phyloP scores from a whole-genome alignment of 2,329 filamentous ascomycete species.

The Fusarium sp. region DNA sequence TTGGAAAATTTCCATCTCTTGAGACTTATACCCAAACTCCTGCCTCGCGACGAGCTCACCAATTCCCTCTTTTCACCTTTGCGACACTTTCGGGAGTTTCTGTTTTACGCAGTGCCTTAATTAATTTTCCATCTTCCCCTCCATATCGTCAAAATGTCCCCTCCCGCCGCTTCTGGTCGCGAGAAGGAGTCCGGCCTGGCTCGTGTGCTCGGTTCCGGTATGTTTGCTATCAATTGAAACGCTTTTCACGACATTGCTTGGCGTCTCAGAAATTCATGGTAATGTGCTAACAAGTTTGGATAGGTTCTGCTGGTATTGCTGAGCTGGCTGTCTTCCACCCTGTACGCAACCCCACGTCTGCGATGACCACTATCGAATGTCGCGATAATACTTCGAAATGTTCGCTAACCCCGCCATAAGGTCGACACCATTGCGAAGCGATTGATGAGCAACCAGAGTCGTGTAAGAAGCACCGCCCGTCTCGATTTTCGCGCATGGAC shows the following conservation, averaged over 20 bases:
- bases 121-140: not conserved
- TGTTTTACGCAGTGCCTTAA: slow-evolving; percentile 7
- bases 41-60: slow-evolving; percentile 30
- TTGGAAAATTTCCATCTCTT: slow-evolving; percentile 44
- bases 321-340: slow-evolving; percentile 95
- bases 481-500: slow-evolving; percentile 13
- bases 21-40: slow-evolving; percentile 25
- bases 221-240: slow-evolving; percentile 36
- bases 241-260: slow-evolving; percentile 2
- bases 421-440: slow-evolving; percentile 99
- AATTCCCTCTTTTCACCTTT: slow-evolving; percentile 11
- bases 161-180: slow-evolving; percentile 58
- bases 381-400: slow-evolving; percentile 13
- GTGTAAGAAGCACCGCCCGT: slow-evolving; percentile 65
- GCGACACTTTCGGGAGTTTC: slow-evolving; percentile 16
- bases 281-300: slow-evolving; percentile 38
- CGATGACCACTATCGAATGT: slow-evolving; percentile 13
- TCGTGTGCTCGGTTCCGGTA: slow-evolving; percentile 91
- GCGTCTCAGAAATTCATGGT: not conserved
- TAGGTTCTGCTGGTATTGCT: slow-evolving; percentile 91
- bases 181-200: slow-evolving; percentile 91
- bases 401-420: slow-evolving; percentile 57
- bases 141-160: slow-evolving; percentile 65
- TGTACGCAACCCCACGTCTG: slow-evolving; percentile 61
- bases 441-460: slow-evolving; percentile 95